These are phyloP conservation scores for Aspergillus carlsbadensis DNA, from an alignment of 495 filamentous ascomycete species.

Conservation along the genomic window DNA sequence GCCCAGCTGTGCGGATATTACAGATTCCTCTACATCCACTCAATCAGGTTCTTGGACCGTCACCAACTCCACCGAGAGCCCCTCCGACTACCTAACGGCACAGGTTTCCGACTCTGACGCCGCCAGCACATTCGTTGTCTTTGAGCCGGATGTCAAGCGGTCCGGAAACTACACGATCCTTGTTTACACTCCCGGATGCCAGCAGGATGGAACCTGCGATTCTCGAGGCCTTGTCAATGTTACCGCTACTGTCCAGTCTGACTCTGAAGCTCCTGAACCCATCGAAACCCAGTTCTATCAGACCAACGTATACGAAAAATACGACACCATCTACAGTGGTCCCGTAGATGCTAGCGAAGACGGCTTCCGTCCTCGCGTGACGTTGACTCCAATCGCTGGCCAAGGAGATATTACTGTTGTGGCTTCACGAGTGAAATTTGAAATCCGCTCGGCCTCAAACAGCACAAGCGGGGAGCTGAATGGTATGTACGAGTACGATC, in stretches of 20 bases:
- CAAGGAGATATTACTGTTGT: conserved; percentile 76
- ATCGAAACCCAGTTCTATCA: conserved; percentile 63
- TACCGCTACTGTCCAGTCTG: conserved; percentile 64
- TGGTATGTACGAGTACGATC: conserved; percentile 88
- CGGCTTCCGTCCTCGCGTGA: conserved; percentile 78
- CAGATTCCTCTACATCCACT: conserved; percentile 63
- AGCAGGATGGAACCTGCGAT: conserved; percentile 71
- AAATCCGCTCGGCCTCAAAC: conserved; percentile 57
- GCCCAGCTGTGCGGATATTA: conserved; percentile 69
- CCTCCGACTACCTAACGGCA: conserved; percentile 74
- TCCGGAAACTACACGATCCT: conserved; percentile 86
- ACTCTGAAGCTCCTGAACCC: conserved; percentile 38
- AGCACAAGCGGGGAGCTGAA: conserved; percentile 63
- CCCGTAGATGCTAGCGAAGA: conserved; percentile 72
- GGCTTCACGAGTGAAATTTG: conserved; percentile 80
- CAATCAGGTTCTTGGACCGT: conserved; percentile 71
- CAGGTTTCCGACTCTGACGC: conserved; percentile 56
- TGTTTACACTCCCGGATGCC: conserved; percentile 88
- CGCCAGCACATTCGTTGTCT: conserved; percentile 60
- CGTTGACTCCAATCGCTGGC: conserved; percentile 64
- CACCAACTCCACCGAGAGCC: conserved; percentile 57
- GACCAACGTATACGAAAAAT: conserved; percentile 92
- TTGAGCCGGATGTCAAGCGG: conserved; percentile 81
- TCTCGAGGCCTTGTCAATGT: conserved; percentile 77
- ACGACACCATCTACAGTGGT: conserved; percentile 84